Percentiles rank a stretch among this genome's conserved stretches.
These are phyloP conservation scores for Heimioporus sp. DNA, from an alignment of 768 basidiomycete species.

Conservation along the genomic window DNA sequence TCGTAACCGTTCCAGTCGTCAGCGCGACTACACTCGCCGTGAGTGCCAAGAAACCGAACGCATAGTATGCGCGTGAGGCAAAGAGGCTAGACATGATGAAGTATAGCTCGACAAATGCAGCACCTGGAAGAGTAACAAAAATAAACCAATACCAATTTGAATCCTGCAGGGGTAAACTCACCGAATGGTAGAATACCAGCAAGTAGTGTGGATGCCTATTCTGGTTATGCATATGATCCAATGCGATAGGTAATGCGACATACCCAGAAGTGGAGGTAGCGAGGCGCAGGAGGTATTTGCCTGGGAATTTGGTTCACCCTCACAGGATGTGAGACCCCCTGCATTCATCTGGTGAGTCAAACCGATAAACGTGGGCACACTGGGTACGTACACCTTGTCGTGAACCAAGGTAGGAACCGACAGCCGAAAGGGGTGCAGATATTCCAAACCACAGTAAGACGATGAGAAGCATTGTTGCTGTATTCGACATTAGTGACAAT, in stretches of 20 bases:
- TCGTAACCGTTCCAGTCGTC: slow-evolving; percentile 88
- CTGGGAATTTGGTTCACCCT: slow-evolving; percentile 91
- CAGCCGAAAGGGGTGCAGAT: slow-evolving; percentile 82
- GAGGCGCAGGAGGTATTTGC: slow-evolving; percentile 89
- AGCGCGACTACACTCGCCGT: slow-evolving; percentile 80
- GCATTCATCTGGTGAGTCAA: slow-evolving; percentile 9
- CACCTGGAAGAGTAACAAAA: slow-evolving; percentile 47
- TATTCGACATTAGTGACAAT: not conserved
- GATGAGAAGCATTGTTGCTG: slow-evolving; percentile 83
- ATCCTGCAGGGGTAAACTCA: slow-evolving; percentile 29
- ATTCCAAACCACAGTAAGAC: slow-evolving; percentile 91
- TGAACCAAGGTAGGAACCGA: slow-evolving; percentile 84
- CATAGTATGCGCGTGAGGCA: slow-evolving; percentile 90
- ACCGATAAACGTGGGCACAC: not conserved
- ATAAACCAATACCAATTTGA: too few relatives aligned
- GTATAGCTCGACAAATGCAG: slow-evolving; percentile 93
- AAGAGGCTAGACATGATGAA: slow-evolving; percentile 91
- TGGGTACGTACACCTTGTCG: slow-evolving; percentile 71
- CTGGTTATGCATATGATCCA: slow-evolving; percentile 9
- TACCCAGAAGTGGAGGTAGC: slow-evolving; percentile 83
- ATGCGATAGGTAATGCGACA: slow-evolving; percentile 18
- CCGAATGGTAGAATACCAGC: slow-evolving; percentile 92
- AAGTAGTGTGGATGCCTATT: slow-evolving; percentile 68
- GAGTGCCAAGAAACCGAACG: slow-evolving; percentile 91
- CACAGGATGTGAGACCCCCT: slow-evolving; percentile 80